These are phyloP conservation scores for Sporisorium exsertum DNA, from an alignment of 1,284 basidiomycete genomes.

Conservation along the genomic window DNA sequence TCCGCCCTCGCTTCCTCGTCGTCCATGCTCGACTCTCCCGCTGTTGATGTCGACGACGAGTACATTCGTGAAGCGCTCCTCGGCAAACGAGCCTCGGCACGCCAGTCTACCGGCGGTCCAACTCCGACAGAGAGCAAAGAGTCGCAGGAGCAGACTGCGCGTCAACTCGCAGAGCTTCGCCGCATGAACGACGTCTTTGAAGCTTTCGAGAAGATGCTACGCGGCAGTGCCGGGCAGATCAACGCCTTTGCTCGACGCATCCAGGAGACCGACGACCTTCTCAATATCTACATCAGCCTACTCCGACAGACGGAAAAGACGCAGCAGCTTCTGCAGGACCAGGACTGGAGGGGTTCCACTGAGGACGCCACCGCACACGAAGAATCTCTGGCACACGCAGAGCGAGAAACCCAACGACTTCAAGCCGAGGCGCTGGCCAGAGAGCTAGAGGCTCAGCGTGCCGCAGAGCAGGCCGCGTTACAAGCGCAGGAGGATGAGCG, in stretches of 20 bases:
- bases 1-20: slow-evolving; percentile 20
- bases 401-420: slow-evolving; percentile 46
- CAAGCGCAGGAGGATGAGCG: slow-evolving; percentile 25
- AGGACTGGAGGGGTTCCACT: slow-evolving; percentile 61
- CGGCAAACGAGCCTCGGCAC: slow-evolving; percentile 34
- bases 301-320: slow-evolving; percentile 61
- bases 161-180: slow-evolving; percentile 58
- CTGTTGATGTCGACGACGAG: slow-evolving; percentile 39
- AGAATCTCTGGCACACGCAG: slow-evolving; percentile 37
- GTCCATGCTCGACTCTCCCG: slow-evolving; percentile 9
- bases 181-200: slow-evolving; percentile 65
- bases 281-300: slow-evolving; percentile 62
- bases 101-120: slow-evolving; percentile 32
- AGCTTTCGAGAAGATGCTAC: slow-evolving; percentile 59
- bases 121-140: slow-evolving; percentile 41
- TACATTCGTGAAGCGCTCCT: slow-evolving; percentile 50
- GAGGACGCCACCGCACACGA: slow-evolving; percentile 54
- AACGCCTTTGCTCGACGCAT: slow-evolving; percentile 60
- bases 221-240: slow-evolving; percentile 56
- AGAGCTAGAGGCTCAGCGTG: slow-evolving; percentile 34
- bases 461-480: slow-evolving; percentile 20
- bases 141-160: slow-evolving; percentile 49
- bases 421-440: slow-evolving; percentile 40
- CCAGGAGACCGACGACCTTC: slow-evolving; percentile 56
- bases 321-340: slow-evolving; percentile 55